A percentile compares a stretch with the other conserved stretches of the same genome.
These are phyloP conservation scores for Dryadomyces quercus-mongolicae DNA, from an alignment of 2,329 filamentous ascomycete genomes.

Conservation along the genomic window DNA sequence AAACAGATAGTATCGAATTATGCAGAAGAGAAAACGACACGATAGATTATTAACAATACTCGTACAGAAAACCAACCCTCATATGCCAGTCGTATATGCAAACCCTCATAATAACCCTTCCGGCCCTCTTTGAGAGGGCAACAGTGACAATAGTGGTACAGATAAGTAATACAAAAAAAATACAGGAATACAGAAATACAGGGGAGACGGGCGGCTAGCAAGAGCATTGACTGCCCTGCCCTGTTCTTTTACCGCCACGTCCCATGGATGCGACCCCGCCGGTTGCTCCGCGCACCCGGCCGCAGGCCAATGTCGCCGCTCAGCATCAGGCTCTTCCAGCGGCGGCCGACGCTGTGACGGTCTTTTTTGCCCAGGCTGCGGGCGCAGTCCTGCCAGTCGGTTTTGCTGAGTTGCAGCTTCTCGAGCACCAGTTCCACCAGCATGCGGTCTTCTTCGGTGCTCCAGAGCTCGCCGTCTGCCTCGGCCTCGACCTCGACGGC, in stretches of 20 bases:
- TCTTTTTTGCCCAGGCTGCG: constrained; percentile 50
- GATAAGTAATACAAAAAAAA: no score
- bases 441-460: constrained; percentile 49
- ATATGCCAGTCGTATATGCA: no score
- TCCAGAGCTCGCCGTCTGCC: constrained; percentile 41
- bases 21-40: no score
- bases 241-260: constrained; percentile 48
- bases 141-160: no score
- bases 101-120: no score
- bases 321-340: constrained; percentile 52
- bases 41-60: no score
- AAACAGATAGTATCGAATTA: no score
- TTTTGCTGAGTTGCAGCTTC: constrained; percentile 51
- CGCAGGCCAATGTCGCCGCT: constrained; percentile 45
- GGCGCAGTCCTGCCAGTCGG: constrained; percentile 57
- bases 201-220: no score
- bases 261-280: constrained; percentile 36
- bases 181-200: no score
- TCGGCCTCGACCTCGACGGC: constrained; percentile 28
- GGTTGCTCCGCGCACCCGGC: constrained; percentile 21
- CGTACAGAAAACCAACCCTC: no score
- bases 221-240: no score
- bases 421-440: constrained; percentile 56
- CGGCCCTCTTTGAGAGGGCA: no score
- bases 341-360: constrained; percentile 39